Evolutionary conservation across 768 basidiomycete species (phyloP), one percentile per base, ranked within the genome.

Genomic region (Sarcomyxa edulis): DNA sequence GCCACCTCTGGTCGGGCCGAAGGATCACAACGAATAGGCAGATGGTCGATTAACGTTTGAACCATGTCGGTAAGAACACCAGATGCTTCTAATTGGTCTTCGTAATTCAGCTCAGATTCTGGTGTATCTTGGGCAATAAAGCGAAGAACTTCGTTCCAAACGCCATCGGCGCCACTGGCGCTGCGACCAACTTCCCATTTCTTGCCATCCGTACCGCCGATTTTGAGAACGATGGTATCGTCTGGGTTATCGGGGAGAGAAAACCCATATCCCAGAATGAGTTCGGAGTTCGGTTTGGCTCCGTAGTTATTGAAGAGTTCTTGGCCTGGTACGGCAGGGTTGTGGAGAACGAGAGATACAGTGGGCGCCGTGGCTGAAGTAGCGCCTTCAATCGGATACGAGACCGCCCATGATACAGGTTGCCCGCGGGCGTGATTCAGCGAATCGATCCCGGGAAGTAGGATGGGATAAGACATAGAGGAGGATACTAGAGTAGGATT

Each of bases 241-340:
- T 92, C 88, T 0, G 84, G 84, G 47, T 96, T 96, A 20, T 77
- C 46, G 2, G 72, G 63, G 3, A 94, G 55, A 0, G 86, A 76
- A 61, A 97, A 98, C 1, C 95, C 94, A 52, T 96, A 97, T 5
- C 88, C 91, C 4, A 97, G 71, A 32, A 97, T 77, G 30, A 97
- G 72, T 58, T 94, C 89, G 19, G 88, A 72, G 56, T 95, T 94
- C 1, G 90, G 79, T 55, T 96, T 96, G 0, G 81, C 75, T 0
- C 93, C 94, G 56, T 96, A 96, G 55, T 95, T 95, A 63, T 93
- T 95, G 64, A 83, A 79, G 14, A 94, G 63, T 55, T 92, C 84
- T 18, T 67, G 51, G 11, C 69, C 72, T 1, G 59, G 44, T 1
- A 46, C 44, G 3, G 67, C 61, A 0, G 64, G 34, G 1, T 50